Evolutionary conservation across 345 rosid genomes (phyloP).

Genomic region (Ceriops decandra): DNA sequence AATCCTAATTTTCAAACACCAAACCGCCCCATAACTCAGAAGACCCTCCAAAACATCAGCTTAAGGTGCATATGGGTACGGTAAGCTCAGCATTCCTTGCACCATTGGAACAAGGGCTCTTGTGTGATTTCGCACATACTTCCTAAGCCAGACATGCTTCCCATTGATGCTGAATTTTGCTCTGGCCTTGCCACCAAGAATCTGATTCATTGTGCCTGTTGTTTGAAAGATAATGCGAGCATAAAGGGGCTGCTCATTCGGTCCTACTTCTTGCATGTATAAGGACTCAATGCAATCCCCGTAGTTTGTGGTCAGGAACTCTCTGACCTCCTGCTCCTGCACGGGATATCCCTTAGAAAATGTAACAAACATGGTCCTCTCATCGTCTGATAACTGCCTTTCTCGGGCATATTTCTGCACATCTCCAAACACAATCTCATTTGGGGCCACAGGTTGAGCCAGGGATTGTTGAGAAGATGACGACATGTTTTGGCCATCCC

Average conservation of each 20-base stretch:
- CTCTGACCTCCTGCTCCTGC: constrained; percentile 42
- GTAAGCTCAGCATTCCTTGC: background rate
- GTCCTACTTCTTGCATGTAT: constrained; percentile 48
- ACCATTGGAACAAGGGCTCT: background rate
- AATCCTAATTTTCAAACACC: too few relatives aligned
- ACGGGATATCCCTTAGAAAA: constrained; percentile 65
- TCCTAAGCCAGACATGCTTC: constrained; percentile 66
- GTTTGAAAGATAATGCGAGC: constrained; percentile 45
- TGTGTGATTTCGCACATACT: constrained; percentile 41
- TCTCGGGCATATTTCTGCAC: background rate
- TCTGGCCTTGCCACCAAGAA: constrained; percentile 33
- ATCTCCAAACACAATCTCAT: constrained; percentile 3
- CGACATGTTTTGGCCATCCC: constrained; percentile 7
- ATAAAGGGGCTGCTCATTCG: constrained; percentile 41
- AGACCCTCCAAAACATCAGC: too few relatives aligned
- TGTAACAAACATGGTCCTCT: constrained; percentile 58
- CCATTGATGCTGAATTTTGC: constrained; percentile 61
- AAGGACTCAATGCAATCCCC: constrained; percentile 53
- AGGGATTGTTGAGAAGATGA: background rate
- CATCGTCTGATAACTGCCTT: constrained; percentile 28
- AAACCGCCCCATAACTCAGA: too few relatives aligned
- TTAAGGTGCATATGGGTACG: background rate
- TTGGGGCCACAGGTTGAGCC: background rate
- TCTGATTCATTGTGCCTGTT: constrained; percentile 11
- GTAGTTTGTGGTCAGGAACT: constrained; percentile 31